Conservation (phyloP, 2,329 filamentous ascomycete species). For the Microsporum audouinii region DNA sequence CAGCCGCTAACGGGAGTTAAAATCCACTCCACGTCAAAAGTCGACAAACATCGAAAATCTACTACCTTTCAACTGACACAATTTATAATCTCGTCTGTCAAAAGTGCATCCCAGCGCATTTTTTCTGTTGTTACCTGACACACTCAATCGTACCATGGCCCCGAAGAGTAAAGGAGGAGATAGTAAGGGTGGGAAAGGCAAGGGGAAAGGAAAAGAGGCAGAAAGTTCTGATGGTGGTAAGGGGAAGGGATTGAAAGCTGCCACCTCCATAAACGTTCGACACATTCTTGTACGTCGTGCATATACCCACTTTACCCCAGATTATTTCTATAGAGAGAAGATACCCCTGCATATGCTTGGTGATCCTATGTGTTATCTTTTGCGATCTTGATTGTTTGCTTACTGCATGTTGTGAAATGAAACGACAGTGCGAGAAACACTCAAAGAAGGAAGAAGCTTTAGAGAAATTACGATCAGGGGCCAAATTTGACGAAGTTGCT, state of each 20-base stretch:
- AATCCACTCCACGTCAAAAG: not conserved
- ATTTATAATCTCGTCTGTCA: not conserved
- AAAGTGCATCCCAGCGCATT: not conserved
- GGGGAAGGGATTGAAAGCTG: conserved; percentile 43
- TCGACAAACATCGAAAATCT: not conserved
- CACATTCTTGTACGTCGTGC: conserved; percentile 45
- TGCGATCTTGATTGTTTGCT: not conserved
- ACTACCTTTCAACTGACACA: not conserved
- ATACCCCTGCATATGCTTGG: not conserved
- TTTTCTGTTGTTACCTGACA: not conserved
- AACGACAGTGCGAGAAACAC: conserved; percentile 47
- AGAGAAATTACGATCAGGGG: conserved; percentile 47
- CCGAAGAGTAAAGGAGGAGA: conserved; percentile 30
- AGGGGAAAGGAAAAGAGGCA: conserved; percentile 34
- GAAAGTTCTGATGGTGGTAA: conserved; percentile 24
- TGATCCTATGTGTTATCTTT: not conserved
- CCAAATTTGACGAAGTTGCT: conserved; percentile 55
- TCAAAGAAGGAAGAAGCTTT: conserved; percentile 55
- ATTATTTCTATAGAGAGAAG: not conserved
- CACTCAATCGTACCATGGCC: conserved; percentile 23
- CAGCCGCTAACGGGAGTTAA: not conserved
- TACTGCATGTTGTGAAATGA: not conserved
- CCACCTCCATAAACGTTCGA: conserved; percentile 52
- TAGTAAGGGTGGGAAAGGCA: conserved; percentile 24
- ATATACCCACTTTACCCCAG: not conserved